These are phyloP conservation scores for Acer campestre DNA, from an alignment of 345 rosid genomes.

Conservation along the genomic window DNA sequence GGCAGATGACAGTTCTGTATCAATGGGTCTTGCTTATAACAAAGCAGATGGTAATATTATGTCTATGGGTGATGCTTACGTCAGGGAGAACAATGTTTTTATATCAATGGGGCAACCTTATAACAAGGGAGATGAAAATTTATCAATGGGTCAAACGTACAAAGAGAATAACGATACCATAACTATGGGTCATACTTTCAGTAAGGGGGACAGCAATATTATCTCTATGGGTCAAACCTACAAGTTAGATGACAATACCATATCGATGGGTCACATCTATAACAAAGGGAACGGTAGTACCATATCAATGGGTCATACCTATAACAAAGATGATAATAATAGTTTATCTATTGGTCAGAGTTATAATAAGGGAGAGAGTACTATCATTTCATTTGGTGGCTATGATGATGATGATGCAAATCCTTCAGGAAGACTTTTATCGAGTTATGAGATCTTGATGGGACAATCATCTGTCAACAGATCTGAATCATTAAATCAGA, in stretches of 20 bases:
- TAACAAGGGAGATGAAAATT: constrained; percentile 37
- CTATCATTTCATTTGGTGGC: constrained; percentile 70
- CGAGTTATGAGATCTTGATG: constrained; percentile 51
- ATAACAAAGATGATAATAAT: constrained; percentile 31
- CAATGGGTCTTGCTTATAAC: constrained; percentile 33
- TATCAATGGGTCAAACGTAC: constrained; percentile 39
- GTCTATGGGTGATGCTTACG: constrained; percentile 40
- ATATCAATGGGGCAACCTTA: constrained; percentile 48
- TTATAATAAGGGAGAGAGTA: constrained; percentile 54
- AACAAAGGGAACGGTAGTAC: constrained; percentile 37
- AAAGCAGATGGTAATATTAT: constrained; percentile 30
- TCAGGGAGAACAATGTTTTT: constrained; percentile 41
- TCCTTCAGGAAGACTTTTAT: constrained; percentile 39
- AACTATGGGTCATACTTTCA: constrained; percentile 39
- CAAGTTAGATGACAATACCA: constrained; percentile 40
- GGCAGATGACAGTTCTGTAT: constrained; percentile 29
- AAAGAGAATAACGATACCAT: constrained; percentile 42
- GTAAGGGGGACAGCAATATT: constrained; percentile 41
- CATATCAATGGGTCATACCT: constrained; percentile 32
- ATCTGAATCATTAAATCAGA: constrained; percentile 30
- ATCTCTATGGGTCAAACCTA: constrained; percentile 53
- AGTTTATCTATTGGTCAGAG: constrained; percentile 38
- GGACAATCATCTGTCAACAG: constrained; percentile 37
- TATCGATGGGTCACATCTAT: constrained; percentile 49
- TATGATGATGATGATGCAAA: constrained; percentile 52